Conservation (phyloP, 2,329 filamentous ascomycete genomes). For the Colletotrichum eremochloae region DNA sequence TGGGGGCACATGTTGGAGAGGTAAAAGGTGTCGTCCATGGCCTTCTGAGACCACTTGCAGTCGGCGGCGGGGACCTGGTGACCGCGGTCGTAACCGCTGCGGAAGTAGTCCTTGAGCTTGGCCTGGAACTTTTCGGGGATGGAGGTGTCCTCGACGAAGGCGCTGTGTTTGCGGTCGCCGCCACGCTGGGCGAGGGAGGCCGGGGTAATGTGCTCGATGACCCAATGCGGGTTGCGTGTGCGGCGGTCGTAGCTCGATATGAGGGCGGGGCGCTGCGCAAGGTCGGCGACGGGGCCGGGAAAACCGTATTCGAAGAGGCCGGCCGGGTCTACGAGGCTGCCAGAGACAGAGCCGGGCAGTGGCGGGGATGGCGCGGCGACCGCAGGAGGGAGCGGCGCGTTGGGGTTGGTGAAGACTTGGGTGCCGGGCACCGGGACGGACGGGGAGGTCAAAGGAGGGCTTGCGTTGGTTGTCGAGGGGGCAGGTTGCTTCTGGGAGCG, state of each 20-base stretch:
- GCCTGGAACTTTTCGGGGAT: slow-evolving; percentile 92
- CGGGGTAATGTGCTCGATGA: slow-evolving; percentile 95
- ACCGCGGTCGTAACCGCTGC: slow-evolving; percentile 93
- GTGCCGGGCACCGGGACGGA: slow-evolving; percentile 67
- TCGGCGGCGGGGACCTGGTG: slow-evolving; percentile 98
- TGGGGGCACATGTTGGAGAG: slow-evolving; percentile 98
- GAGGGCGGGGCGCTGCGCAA: slow-evolving; percentile 81
- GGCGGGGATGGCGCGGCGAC: slow-evolving; percentile 46
- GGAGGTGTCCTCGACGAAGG: slow-evolving; percentile 83
- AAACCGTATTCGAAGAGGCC: slow-evolving; percentile 91
- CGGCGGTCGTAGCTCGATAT: slow-evolving; percentile 92
- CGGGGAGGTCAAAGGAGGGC: slow-evolving; percentile 47
- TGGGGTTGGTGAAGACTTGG: slow-evolving; percentile 60
- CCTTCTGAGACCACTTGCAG: slow-evolving; percentile 92
- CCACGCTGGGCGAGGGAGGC: slow-evolving; percentile 80
- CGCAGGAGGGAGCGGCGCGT: slow-evolving; percentile 47
- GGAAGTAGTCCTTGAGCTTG: slow-evolving; percentile 92
- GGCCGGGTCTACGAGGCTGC: slow-evolving; percentile 75
- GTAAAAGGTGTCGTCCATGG: slow-evolving; percentile 96
- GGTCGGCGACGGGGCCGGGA: slow-evolving; percentile 88
- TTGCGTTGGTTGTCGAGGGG: slow-evolving; percentile 46
- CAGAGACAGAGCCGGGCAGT: slow-evolving; percentile 49
- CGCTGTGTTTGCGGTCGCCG: slow-evolving; percentile 86
- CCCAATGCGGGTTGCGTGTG: slow-evolving; percentile 93
- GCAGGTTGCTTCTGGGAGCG: slow-evolving; percentile 57